Conservation (phyloP, 148 eudicot genomes). For the Arctostaphylos glauca region DNA sequence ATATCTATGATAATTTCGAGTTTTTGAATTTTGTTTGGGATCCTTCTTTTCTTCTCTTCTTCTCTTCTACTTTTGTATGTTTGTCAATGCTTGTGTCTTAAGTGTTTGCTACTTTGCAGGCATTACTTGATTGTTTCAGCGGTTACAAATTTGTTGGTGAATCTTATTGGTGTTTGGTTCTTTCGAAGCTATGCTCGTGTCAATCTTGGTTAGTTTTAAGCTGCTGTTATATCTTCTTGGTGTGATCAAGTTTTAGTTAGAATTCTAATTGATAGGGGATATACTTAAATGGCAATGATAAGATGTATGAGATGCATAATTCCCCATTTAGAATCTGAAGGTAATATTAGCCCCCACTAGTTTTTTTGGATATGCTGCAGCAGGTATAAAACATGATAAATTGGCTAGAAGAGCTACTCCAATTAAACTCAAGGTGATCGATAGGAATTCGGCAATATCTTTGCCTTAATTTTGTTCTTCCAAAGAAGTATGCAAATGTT, state of each 20-base stretch:
- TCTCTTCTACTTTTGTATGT: neutral
- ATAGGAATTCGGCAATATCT: neutral
- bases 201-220: constrained; percentile 59
- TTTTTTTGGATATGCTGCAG: neutral
- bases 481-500: no score
- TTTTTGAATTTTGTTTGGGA: neutral
- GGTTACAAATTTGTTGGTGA: constrained; percentile 89
- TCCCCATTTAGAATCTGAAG: neutral
- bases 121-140: constrained; percentile 94
- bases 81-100: neutral
- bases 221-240: neutral
- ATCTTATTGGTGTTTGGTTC: constrained; percentile 99
- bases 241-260: neutral
- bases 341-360: neutral
- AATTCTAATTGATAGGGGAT: neutral
- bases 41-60: neutral
- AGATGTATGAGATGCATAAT: neutral
- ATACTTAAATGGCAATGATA: neutral
- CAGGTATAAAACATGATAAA: neutral
- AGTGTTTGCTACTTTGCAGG: constrained; percentile 37
- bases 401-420: neutral
- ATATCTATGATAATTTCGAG: no score
- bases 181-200: constrained; percentile 89
- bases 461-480: neutral
- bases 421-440: neutral